Conservation (phyloP, 768 basidiomycete species). For the Agaricus blazei region DNA sequence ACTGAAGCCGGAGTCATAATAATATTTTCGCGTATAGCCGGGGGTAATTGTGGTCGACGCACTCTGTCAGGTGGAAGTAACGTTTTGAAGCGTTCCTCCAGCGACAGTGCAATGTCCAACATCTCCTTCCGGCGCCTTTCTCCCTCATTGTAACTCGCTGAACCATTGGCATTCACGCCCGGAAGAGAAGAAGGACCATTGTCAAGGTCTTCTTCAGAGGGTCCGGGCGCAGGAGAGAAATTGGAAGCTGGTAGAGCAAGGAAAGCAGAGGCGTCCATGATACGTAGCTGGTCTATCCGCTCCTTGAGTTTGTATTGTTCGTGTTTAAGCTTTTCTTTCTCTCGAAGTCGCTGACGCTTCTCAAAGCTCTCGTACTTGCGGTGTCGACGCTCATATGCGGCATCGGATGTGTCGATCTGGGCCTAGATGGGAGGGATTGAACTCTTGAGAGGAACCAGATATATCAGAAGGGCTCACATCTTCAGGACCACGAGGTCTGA, state of each 20-base stretch:
- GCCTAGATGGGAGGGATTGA: slow-evolving; percentile 10
- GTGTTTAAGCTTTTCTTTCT: slow-evolving; percentile 89
- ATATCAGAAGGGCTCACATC: slow-evolving; percentile 49
- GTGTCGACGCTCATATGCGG: slow-evolving; percentile 76
- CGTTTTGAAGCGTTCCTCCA: slow-evolving; percentile 73
- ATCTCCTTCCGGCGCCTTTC: slow-evolving; percentile 71
- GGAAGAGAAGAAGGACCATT: slow-evolving; percentile 19
- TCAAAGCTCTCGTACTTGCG: slow-evolving; percentile 84
- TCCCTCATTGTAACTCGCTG: slow-evolving; percentile 48
- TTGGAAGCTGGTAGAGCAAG: slow-evolving; percentile 52
- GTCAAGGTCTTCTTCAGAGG: slow-evolving; percentile 21
- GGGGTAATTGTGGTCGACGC: slow-evolving; percentile 26
- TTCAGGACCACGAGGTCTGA: slow-evolving; percentile 63
- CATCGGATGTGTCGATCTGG: slow-evolving; percentile 45
- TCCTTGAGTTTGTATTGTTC: slow-evolving; percentile 91
- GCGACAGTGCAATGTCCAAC: slow-evolving; percentile 57
- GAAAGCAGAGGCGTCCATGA: slow-evolving; percentile 70
- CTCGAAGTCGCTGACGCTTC: slow-evolving; percentile 77
- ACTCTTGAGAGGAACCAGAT: slow-evolving; percentile 8
- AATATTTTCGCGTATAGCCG: slow-evolving; percentile 1
- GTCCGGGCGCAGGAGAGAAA: slow-evolving; percentile 38
- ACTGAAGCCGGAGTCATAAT: not conserved
- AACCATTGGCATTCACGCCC: slow-evolving; percentile 32
- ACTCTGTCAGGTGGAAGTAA: slow-evolving; percentile 65
- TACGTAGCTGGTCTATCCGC: slow-evolving; percentile 76